phyloP scores from a whole-genome alignment of 2,329 filamentous ascomycete species.

The Aspergillus quadrilineatus region DNA sequence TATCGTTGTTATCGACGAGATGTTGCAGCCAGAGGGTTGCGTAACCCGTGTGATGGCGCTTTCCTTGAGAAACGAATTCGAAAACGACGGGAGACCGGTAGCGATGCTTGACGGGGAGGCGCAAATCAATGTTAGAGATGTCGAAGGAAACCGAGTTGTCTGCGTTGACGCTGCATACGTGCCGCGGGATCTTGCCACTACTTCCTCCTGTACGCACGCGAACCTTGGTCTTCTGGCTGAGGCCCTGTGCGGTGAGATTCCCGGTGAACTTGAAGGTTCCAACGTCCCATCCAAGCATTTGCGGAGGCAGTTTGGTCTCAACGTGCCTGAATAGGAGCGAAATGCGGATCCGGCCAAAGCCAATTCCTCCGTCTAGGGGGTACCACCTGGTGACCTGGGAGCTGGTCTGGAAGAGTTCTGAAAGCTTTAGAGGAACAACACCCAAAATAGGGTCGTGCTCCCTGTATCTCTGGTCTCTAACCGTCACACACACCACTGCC shows the following conservation, averaged over 20 bases:
- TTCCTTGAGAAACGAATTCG: conserved; percentile 71
- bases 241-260: conserved; percentile 64
- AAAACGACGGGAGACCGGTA: conserved; percentile 89
- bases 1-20: conserved; percentile 74
- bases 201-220: conserved; percentile 82
- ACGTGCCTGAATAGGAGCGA: conserved; percentile 87
- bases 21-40: conserved; percentile 84
- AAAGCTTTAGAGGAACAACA: conserved; percentile 82
- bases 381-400: conserved; percentile 92
- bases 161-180: conserved; percentile 60
- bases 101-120: conserved; percentile 83
- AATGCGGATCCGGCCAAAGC: conserved; percentile 85
- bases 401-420: conserved; percentile 81
- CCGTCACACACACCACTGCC: conserved; percentile 78
- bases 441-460: conserved; percentile 95
- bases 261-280: conserved; percentile 87
- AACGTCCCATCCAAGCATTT: conserved; percentile 89
- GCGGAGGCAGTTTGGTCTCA: conserved; percentile 78
- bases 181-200: conserved; percentile 65
- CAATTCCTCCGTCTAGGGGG: conserved; percentile 90
- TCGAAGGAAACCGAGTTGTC: conserved; percentile 61
- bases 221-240: conserved; percentile 65
- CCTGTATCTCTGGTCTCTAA: conserved; percentile 82
- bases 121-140: conserved; percentile 57
- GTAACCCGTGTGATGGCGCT: conserved; percentile 70